These are phyloP conservation scores for Bacidia rubella DNA, from an alignment of 495 filamentous ascomycete species.

Conservation along the genomic window DNA sequence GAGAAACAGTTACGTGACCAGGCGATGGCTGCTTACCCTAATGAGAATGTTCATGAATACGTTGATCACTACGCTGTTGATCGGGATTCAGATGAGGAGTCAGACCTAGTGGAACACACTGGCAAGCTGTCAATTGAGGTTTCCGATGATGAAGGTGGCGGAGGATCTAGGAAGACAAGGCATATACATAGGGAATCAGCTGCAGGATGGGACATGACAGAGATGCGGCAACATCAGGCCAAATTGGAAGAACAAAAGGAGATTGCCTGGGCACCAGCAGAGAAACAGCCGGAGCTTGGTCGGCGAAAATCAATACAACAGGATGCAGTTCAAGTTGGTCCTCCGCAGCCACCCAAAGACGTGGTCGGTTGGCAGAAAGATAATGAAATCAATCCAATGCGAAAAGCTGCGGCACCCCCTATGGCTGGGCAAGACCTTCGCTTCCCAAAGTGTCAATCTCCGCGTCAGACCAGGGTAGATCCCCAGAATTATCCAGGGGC, in stretches of 20 bases:
- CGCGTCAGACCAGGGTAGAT: conserved; percentile 67
- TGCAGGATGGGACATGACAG: conserved; percentile 36
- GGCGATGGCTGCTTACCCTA: conserved; percentile 56
- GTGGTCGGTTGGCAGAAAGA: conserved; percentile 31
- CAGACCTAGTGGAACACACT: conserved; percentile 22
- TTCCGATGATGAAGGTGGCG: conserved; percentile 17
- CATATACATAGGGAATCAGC: conserved; percentile 28
- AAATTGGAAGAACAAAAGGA: conserved; percentile 27
- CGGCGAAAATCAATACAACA: conserved; percentile 8
- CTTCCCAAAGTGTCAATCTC: conserved; percentile 65
- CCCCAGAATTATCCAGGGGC: conserved; percentile 37
- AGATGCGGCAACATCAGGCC: conserved; percentile 38
- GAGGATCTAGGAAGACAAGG: not conserved
- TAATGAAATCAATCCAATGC: conserved; percentile 35
- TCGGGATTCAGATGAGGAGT: conserved; percentile 30
- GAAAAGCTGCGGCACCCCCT: conserved; percentile 48
- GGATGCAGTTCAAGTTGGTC: conserved; percentile 4
- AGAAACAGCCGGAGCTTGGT: conserved; percentile 1
- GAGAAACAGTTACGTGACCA: conserved; percentile 60
- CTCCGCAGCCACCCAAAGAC: conserved; percentile 16
- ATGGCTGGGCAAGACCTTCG: conserved; percentile 70
- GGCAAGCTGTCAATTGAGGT: conserved; percentile 29
- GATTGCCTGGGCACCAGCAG: conserved; percentile 5
- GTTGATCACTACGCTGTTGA: conserved; percentile 49
- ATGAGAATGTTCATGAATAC: conserved; percentile 46